These are phyloP conservation scores for Cicer bijugum DNA, from an alignment of 306 rosid species.

Conservation along the genomic window DNA sequence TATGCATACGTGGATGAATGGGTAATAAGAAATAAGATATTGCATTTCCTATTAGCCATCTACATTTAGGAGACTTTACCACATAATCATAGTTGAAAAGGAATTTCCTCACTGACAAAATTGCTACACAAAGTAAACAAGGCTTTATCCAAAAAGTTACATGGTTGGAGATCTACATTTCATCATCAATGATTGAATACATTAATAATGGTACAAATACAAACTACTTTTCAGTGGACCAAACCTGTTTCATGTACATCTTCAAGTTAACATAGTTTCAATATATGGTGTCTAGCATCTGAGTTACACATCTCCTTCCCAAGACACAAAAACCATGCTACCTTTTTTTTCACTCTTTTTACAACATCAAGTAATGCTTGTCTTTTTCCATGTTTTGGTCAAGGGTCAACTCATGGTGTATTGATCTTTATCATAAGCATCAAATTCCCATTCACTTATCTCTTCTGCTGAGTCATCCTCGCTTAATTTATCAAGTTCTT, in stretches of 20 bases:
- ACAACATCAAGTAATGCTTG: conserved; percentile 37
- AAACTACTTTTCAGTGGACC: conserved; percentile 36
- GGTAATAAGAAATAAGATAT: too few species aligned
- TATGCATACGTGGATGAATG: too few species aligned
- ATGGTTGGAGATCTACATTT: conserved; percentile 44
- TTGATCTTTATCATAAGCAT: conserved; percentile 59
- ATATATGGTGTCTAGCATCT: conserved; percentile 24
- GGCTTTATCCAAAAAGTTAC: conserved; percentile 39
- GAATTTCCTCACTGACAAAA: conserved; percentile 15
- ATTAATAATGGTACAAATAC: conserved; percentile 46
- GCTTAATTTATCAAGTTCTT: conserved; percentile 51
- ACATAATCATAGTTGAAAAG: background rate
- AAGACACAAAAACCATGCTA: conserved; percentile 22
- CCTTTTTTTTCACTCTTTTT: conserved; percentile 18
- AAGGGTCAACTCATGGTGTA: conserved; percentile 37
- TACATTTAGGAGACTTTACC: too few species aligned
- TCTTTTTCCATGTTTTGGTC: conserved; percentile 30
- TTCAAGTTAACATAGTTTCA: conserved; percentile 15
- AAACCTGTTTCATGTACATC: conserved; percentile 36
- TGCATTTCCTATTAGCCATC: too few species aligned
- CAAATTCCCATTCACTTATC: conserved; percentile 75
- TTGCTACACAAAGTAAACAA: conserved; percentile 34
- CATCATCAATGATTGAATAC: conserved; percentile 43
- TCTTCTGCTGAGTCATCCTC: conserved; percentile 62
- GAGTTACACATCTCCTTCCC: conserved; percentile 32